phyloP scores from a whole-genome alignment of 2,329 filamentous ascomycete genomes.

The Colletotrichum musicola region DNA sequence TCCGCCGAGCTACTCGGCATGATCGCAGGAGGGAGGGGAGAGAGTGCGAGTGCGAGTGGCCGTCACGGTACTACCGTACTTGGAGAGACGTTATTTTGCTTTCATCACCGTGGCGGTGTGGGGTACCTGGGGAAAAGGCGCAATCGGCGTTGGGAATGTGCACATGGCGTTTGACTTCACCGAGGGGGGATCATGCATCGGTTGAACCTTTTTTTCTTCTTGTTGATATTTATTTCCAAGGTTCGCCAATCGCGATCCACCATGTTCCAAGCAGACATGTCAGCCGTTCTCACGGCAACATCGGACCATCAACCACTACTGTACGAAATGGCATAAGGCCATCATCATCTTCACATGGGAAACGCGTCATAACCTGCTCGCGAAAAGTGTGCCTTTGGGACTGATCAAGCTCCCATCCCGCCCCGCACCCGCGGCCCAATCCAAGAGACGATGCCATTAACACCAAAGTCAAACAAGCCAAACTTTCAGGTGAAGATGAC shows the following conservation, averaged over 20 bases:
- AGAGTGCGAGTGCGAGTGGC: too few species aligned
- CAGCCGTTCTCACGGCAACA: slow-evolving; percentile 10
- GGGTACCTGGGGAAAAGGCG: neutral
- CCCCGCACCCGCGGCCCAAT: slow-evolving; percentile 19
- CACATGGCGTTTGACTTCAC: neutral
- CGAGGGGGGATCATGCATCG: neutral
- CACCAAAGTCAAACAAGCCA: too few species aligned
- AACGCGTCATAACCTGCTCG: slow-evolving; percentile 20
- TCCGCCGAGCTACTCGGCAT: slow-evolving; percentile 46
- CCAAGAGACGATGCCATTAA: neutral
- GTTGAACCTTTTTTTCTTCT: slow-evolving; percentile 6
- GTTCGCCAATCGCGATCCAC: slow-evolving; percentile 19
- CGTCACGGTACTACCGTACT: too few species aligned
- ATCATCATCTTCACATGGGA: slow-evolving; percentile 11
- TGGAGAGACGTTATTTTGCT: neutral
- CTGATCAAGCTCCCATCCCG: slow-evolving; percentile 23
- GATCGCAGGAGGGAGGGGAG: neutral
- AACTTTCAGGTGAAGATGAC: slow-evolving; percentile 3
- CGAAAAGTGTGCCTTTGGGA: neutral
- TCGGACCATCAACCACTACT: slow-evolving; percentile 10
- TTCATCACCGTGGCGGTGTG: neutral
- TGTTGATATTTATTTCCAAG: neutral
- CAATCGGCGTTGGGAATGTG: slow-evolving; percentile 4
- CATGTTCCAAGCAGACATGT: neutral
- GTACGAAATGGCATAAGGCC: neutral